Evolutionary conservation across 805 yeast species (phyloP).

Genomic region (Scheffersomyces spartinae): DNA sequence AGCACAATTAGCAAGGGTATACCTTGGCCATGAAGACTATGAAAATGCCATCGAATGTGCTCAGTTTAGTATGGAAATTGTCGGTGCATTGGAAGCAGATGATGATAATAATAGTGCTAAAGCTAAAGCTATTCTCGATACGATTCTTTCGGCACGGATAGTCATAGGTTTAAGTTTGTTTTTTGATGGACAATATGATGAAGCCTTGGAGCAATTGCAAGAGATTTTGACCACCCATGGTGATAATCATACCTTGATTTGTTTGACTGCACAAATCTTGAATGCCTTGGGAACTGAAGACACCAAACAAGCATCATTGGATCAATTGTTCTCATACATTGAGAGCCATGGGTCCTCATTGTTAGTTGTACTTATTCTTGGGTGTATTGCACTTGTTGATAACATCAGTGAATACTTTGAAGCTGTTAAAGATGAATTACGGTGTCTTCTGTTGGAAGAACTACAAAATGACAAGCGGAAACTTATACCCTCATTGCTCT

Average conservation of each 20-base stretch:
- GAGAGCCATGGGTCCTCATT: constrained; percentile 56
- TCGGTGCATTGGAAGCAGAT: constrained; percentile 24
- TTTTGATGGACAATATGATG: constrained; percentile 50
- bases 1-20: constrained; percentile 61
- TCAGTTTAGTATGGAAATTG: constrained; percentile 39
- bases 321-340: constrained; percentile 62
- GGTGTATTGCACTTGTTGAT: constrained; percentile 66
- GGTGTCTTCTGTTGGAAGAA: constrained; percentile 33
- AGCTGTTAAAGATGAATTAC: constrained; percentile 58
- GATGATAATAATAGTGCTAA: constrained; percentile 13
- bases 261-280: constrained; percentile 66
- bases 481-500: constrained; percentile 48
- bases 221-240: constrained; percentile 36
- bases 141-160: constrained; percentile 46
- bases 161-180: constrained; percentile 65
- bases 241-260: constrained; percentile 55
- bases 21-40: constrained; percentile 48
- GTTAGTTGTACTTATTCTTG: constrained; percentile 58
- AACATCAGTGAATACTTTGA: constrained; percentile 46
- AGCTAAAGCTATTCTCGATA: too few relatives aligned
- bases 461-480: constrained; percentile 38
- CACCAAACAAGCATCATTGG: constrained; percentile 72
- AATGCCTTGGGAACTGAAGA: constrained; percentile 69
- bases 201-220: constrained; percentile 57
- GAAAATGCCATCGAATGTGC: constrained; percentile 52